Evolutionary conservation across 768 basidiomycete genomes (phyloP), one percentile per base, ranked within the genome.

Genomic region (Phanerochaete sordida): DNA sequence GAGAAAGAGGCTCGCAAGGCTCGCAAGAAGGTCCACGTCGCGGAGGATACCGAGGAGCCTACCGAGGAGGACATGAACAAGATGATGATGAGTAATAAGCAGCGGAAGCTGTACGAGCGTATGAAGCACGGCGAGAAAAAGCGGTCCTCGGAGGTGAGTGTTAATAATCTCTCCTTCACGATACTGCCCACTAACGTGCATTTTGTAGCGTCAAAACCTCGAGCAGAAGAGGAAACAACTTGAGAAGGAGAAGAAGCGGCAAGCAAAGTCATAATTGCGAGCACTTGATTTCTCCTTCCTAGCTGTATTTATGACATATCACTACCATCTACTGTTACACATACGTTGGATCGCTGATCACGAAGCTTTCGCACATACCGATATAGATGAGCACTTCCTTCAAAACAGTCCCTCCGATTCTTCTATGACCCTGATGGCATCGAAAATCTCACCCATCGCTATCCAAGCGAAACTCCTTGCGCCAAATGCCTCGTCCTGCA

Each of bases 81-180:
- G 82, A 96, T 98, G 87, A 82, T 98, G 85, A 88, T 97, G 87
- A 96, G 92, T 78, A 94, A 93, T 74, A 93, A 91, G 77, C 90
- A 96, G 73, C 84, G 86, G 67, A 95, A 95, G 75, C 74, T 97
- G 67, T 96, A 95, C 72, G 93, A 94, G 74, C 90, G 90, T 76
- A 91, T 97, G 84, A 93, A 94, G 76, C 84, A 91, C 70, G 86
- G 87, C 64, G 83, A 95, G 70, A 81, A 82, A 71, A 91, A 88
- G 75, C 86, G 87, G 61, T 79, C 80, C 15, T 76, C 80, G 26
- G 92, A 96, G 90, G 95, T 95, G 71, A 66, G 87, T 76, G 26
- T 59, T 6, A 23, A 27, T 30, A 39, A 43, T 28, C 43, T 21
- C 47, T 43, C 28, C 46, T 33, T 23, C 21, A 35, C 43, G 37